Conservation (phyloP, 1,139 yeast genomes). For the Blastobotrys serpentis region DNA sequence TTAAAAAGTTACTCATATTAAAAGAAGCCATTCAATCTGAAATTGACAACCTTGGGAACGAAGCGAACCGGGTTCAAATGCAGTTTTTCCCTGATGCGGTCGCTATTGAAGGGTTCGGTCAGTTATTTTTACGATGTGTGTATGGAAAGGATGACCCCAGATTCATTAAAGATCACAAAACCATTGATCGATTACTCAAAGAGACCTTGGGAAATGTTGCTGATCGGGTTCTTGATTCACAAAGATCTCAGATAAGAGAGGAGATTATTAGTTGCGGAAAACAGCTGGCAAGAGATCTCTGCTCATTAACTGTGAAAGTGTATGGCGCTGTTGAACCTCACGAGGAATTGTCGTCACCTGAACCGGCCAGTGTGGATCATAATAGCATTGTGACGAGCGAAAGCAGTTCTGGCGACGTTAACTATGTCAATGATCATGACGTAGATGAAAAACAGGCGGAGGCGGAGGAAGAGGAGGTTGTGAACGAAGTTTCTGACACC, state of each 20-base stretch:
- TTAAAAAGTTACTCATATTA: neutral
- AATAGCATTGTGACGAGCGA: no score
- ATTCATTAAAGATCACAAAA: neutral
- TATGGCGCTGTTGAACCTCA: neutral
- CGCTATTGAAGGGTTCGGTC: neutral
- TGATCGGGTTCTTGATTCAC: neutral
- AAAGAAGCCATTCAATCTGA: neutral
- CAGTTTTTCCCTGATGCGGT: slow-evolving; percentile 3
- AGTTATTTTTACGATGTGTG: slow-evolving; percentile 1
- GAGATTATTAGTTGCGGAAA: neutral
- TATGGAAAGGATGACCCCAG: neutral
- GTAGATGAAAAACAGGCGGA: no score
- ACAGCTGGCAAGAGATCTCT: neutral
- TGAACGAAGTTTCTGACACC: no score
- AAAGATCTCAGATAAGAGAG: neutral
- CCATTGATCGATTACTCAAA: neutral
- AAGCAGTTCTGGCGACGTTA: no score
- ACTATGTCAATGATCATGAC: no score
- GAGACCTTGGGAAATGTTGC: neutral
- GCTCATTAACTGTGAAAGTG: neutral
- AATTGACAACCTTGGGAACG: neutral
- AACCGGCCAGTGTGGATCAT: no score
- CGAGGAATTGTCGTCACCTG: no score
- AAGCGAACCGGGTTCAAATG: neutral
- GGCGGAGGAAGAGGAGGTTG: no score